Evolutionary conservation across 345 rosid genomes (phyloP).

Genomic region (Eucalyptus globulus): DNA sequence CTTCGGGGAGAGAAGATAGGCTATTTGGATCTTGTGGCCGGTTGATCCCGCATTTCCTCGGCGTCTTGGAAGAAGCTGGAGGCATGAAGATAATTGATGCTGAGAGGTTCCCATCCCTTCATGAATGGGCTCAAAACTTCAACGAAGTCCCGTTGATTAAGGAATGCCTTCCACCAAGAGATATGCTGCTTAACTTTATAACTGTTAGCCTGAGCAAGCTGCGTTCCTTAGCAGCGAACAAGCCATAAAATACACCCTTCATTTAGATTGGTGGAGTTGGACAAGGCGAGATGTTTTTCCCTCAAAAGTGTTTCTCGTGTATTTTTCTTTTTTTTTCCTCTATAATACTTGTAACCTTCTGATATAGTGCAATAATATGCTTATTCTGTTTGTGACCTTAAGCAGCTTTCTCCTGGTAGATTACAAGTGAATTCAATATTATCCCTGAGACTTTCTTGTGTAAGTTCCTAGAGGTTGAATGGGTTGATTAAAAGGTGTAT

Average conservation of each 20-base stretch:
- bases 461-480: neutral
- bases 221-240: conserved; percentile 7
- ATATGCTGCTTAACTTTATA: neutral
- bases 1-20: conserved; percentile 21
- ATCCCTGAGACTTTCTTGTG: neutral
- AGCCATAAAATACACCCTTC: neutral
- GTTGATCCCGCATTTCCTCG: conserved; percentile 15
- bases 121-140: conserved; percentile 9
- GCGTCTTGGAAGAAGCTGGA: conserved; percentile 18
- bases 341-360: neutral
- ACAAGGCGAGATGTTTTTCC: neutral
- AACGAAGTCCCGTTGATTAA: conserved; percentile 1
- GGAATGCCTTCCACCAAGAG: conserved; percentile 14
- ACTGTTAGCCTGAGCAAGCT: neutral
- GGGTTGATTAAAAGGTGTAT: neutral
- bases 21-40: conserved; percentile 10
- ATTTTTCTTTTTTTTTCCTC: neutral
- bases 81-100: conserved; percentile 16
- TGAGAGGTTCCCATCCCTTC: conserved; percentile 8
- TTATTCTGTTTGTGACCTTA: neutral
- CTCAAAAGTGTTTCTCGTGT: neutral
- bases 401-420: neutral
- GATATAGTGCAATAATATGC: neutral
- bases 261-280: neutral
- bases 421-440: neutral